Conservation (phyloP, 345 rosid species). For the Aquilaria yunnanensis region DNA sequence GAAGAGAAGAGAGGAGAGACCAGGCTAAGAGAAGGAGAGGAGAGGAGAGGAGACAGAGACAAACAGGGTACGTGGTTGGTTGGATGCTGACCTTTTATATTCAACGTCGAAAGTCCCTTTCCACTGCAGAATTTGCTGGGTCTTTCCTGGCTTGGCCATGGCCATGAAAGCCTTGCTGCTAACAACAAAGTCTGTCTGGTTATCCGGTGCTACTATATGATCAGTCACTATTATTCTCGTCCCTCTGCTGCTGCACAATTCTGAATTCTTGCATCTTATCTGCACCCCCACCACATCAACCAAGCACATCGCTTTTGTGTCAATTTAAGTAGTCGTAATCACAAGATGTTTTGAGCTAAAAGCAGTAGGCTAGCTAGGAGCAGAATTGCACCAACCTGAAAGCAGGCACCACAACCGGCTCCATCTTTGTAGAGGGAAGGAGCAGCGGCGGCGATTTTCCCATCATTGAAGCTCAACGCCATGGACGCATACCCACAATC, state of each 20-base stretch:
- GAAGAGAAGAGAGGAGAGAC: too few relatives aligned
- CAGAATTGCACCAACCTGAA: conserved; percentile 36
- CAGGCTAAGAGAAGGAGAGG: too few relatives aligned
- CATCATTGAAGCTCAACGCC: conserved; percentile 56
- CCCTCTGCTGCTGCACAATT: conserved; percentile 56
- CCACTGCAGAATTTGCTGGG: conserved; percentile 25
- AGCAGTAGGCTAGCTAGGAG: too few relatives aligned
- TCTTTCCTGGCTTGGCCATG: conserved; percentile 63
- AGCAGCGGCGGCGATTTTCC: conserved; percentile 65
- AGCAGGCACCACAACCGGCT: conserved; percentile 88
- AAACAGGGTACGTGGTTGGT: not conserved
- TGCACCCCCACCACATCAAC: conserved; percentile 13
- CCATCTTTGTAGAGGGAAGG: conserved; percentile 81
- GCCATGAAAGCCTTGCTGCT: conserved; percentile 80
- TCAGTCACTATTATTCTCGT: conserved; percentile 65
- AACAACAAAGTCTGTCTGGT: conserved; percentile 69
- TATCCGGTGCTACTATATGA: conserved; percentile 24
- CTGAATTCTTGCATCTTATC: conserved; percentile 70
- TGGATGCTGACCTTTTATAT: conserved; percentile 53
- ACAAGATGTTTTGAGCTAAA: too few relatives aligned
- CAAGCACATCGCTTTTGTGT: too few relatives aligned
- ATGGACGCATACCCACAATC: conserved; percentile 83
- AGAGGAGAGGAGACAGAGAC: not conserved
- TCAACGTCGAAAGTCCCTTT: conserved; percentile 60
- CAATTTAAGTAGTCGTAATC: too few relatives aligned